Percentiles rank a stretch among this genome's conserved stretches.
Conservation (phyloP, 768 basidiomycete genomes). For the Suillus lakei region DNA sequence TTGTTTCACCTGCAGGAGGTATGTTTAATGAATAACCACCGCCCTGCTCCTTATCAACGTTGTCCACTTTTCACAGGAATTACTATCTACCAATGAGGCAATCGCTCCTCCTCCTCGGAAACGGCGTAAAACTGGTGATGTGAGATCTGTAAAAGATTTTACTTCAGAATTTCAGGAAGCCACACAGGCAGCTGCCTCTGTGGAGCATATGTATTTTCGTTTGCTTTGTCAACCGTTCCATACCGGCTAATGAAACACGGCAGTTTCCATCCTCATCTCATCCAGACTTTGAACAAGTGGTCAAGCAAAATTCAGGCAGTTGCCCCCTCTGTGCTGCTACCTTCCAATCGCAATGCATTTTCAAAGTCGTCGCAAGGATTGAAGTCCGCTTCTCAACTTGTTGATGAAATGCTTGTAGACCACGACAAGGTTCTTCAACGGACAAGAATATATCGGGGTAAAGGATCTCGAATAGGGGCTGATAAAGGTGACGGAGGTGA, state of each 20-base stretch:
- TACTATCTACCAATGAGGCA: conserved; percentile 53
- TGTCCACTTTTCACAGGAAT: conserved; percentile 39
- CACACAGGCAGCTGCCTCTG: conserved; percentile 42
- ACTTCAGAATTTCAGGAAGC: conserved; percentile 45
- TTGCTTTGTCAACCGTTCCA: conserved; percentile 4
- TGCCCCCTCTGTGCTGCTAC: conserved; percentile 74
- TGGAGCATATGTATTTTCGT: conserved; percentile 58
- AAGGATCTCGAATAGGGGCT: conserved; percentile 48
- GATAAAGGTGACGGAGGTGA: conserved; percentile 37
- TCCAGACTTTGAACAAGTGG: conserved; percentile 91
- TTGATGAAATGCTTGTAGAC: conserved; percentile 74
- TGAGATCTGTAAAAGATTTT: conserved; percentile 13
- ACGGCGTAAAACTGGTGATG: conserved; percentile 49
- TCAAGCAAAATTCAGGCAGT: conserved; percentile 95
- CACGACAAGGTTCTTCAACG: conserved; percentile 62
- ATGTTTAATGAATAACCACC: conserved; percentile 16
- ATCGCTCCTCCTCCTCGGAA: conserved; percentile 59
- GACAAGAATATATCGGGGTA: conserved; percentile 62
- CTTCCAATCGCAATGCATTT: conserved; percentile 74
- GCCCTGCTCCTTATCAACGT: conserved; percentile 15
- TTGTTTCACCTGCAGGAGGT: conserved; percentile 75
- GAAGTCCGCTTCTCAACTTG: conserved; percentile 73
- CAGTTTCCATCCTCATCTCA: conserved; percentile 69
- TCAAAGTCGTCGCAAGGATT: conserved; percentile 56
- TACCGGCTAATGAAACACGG: conserved; percentile 9